These are phyloP conservation scores for Wallacemonas sp. DNA, from an alignment of 208 protist genomes.

Conservation along the genomic window DNA sequence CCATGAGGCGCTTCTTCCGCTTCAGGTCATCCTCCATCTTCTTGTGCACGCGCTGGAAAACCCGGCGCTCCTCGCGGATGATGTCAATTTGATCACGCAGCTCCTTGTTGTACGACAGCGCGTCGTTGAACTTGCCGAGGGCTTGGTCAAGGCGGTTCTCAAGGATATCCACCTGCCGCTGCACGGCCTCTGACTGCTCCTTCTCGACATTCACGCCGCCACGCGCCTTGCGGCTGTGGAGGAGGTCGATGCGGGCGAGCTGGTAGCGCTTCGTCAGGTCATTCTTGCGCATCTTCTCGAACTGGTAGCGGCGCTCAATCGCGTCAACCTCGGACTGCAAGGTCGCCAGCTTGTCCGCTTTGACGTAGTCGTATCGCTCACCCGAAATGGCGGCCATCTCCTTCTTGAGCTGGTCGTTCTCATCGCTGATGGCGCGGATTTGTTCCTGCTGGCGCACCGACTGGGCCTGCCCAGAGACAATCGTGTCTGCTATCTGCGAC, in stretches of 20 bases:
- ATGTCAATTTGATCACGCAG: slow-evolving; percentile 96
- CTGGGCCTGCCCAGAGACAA: slow-evolving; percentile 61
- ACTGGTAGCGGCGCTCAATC: slow-evolving; percentile 88
- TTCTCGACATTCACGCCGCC: slow-evolving; percentile 91
- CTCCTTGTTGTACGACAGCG: slow-evolving; percentile 94
- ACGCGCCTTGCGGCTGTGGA: slow-evolving; percentile 83
- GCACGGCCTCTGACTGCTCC: slow-evolving; percentile 86
- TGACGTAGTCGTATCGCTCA: slow-evolving; percentile 80
- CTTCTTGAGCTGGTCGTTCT: slow-evolving; percentile 91
- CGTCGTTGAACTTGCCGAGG: slow-evolving; percentile 96
- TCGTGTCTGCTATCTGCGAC: slow-evolving; percentile 59
- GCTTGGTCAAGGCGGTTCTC: slow-evolving; percentile 96
- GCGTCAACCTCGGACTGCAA: slow-evolving; percentile 87
- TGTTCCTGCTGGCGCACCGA: slow-evolving; percentile 75
- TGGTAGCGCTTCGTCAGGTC: slow-evolving; percentile 87
- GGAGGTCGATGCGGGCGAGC: slow-evolving; percentile 81
- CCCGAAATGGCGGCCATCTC: slow-evolving; percentile 75
- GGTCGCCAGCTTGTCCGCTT: slow-evolving; percentile 85
- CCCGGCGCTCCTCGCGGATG: slow-evolving; percentile 94
- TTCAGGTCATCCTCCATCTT: slow-evolving; percentile 94
- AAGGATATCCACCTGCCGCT: slow-evolving; percentile 94
- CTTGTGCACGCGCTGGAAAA: slow-evolving; percentile 97
- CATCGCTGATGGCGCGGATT: slow-evolving; percentile 61
- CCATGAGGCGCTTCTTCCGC: slow-evolving; percentile 93
- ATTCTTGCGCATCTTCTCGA: slow-evolving; percentile 92